Percentiles rank a stretch among this genome's conserved stretches.
phyloP scores from a whole-genome alignment of 306 rosid species.

The Inga oerstediana region DNA sequence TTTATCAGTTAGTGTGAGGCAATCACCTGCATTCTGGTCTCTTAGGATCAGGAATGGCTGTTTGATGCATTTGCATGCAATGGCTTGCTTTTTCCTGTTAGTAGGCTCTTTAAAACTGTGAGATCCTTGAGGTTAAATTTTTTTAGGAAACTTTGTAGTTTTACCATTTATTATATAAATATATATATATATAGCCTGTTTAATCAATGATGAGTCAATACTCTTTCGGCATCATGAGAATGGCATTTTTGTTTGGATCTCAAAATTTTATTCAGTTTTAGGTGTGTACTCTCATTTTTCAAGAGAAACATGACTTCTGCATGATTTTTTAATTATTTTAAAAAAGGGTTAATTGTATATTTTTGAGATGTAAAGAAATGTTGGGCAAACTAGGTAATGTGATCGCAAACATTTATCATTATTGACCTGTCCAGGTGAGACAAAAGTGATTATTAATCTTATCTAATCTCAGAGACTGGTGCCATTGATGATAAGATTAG shows the following conservation, averaged over 20 bases:
- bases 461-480: slow-evolving; percentile 73
- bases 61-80: slow-evolving; percentile 39
- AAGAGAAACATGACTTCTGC: not conserved
- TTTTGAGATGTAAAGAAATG: not conserved
- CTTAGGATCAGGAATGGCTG: slow-evolving; percentile 25
- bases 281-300: not conserved
- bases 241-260: not conserved
- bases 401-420: not conserved
- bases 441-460: slow-evolving; percentile 35
- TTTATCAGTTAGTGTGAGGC: slow-evolving; percentile 21
- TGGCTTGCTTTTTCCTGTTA: slow-evolving; percentile 32
- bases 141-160: slow-evolving; percentile 21
- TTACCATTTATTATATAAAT: slow-evolving; percentile 4
- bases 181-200: slow-evolving; percentile 10
- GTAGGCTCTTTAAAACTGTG: slow-evolving; percentile 3
- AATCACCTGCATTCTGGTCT: slow-evolving; percentile 31
- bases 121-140: not conserved
- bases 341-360: not conserved
- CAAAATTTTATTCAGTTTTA: not conserved
- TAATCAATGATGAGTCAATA: not conserved
- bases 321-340: not conserved
- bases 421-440: not conserved
- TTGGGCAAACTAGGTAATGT: not conserved
- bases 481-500: slow-evolving; percentile 71
- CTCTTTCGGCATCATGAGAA: not conserved